Conservation (phyloP, 1,284 basidiomycete species). For the Leccinum insigne region DNA sequence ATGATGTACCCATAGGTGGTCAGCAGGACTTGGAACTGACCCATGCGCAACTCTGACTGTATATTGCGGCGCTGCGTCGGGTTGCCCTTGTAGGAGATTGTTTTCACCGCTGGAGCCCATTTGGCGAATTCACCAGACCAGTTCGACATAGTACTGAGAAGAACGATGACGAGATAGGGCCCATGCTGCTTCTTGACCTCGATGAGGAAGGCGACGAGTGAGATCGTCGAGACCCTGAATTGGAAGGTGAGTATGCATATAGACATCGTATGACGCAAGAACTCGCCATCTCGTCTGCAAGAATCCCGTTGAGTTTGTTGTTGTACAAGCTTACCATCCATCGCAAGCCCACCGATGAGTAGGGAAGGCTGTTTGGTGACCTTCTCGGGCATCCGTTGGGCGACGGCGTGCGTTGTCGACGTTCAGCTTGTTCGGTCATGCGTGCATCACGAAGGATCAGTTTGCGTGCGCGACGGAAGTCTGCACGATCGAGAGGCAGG, state of each 20-base stretch:
- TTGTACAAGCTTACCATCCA: constrained; percentile 99
- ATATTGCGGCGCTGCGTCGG: constrained; percentile 76
- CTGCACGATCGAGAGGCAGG: constrained; percentile 87
- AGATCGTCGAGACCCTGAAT: constrained; percentile 94
- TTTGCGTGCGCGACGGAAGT: constrained; percentile 89
- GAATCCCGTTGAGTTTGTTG: constrained; percentile 95
- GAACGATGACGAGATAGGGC: constrained; percentile 97
- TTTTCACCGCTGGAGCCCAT: constrained; percentile 91
- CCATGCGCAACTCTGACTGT: constrained; percentile 73
- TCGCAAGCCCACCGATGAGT: constrained; percentile 85
- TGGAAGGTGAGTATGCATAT: constrained; percentile 14
- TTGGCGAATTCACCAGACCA: constrained; percentile 98
- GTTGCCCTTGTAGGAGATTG: constrained; percentile 94
- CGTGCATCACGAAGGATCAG: constrained; percentile 90
- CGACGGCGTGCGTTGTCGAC: constrained; percentile 94
- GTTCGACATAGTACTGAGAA: constrained; percentile 97
- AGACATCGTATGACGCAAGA: not conserved
- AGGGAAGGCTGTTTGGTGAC: constrained; percentile 83
- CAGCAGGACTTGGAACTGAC: constrained; percentile 93
- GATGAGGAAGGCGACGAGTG: constrained; percentile 95
- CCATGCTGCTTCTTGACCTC: constrained; percentile 91
- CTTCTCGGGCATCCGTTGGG: constrained; percentile 92
- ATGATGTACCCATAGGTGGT: constrained; percentile 99
- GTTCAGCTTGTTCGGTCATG: constrained; percentile 88
- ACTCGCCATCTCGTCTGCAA: constrained; percentile 97